Conservation (phyloP, 2,329 filamentous ascomycete genomes). For the Hypoxylon sp. region DNA sequence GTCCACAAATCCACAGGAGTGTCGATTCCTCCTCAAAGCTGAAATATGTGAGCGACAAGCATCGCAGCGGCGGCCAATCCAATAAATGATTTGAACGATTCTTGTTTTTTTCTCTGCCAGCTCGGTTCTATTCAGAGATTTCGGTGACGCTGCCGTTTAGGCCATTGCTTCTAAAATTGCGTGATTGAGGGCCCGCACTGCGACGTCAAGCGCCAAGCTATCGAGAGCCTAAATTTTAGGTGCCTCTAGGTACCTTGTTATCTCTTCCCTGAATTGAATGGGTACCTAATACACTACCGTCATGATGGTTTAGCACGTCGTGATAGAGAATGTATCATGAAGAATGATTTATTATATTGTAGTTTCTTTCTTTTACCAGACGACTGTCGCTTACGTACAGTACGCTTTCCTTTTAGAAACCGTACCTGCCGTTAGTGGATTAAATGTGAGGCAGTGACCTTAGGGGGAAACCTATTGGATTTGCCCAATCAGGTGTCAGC, state of each 20-base stretch:
- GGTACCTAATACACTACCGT: no score
- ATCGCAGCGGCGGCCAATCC: conserved; percentile 4
- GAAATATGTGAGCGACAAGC: not conserved
- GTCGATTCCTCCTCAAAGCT: not conserved
- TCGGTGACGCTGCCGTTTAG: conserved; percentile 14
- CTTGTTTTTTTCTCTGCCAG: not conserved
- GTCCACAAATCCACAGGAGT: not conserved
- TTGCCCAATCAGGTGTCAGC: no score
- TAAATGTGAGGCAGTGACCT: no score
- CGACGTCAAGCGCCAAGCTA: conserved; percentile 19
- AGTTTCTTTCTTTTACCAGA: no score
- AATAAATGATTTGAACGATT: not conserved
- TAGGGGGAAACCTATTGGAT: no score
- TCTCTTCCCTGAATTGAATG: no score
- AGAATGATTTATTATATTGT: no score
- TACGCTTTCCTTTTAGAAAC: no score
- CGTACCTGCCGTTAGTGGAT: no score
- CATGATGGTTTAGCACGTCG: not conserved
- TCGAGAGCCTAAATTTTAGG: no score
- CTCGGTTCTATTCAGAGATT: conserved; percentile 13
- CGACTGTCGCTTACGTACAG: no score
- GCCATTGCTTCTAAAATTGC: conserved; percentile 32
- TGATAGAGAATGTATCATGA: not conserved
- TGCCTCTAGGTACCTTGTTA: no score
- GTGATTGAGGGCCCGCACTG: conserved; percentile 28